Evolutionary conservation across 257 asterid species (phyloP), one percentile per base, ranked within the genome.

Genomic region (Buddleja alternifolia): DNA sequence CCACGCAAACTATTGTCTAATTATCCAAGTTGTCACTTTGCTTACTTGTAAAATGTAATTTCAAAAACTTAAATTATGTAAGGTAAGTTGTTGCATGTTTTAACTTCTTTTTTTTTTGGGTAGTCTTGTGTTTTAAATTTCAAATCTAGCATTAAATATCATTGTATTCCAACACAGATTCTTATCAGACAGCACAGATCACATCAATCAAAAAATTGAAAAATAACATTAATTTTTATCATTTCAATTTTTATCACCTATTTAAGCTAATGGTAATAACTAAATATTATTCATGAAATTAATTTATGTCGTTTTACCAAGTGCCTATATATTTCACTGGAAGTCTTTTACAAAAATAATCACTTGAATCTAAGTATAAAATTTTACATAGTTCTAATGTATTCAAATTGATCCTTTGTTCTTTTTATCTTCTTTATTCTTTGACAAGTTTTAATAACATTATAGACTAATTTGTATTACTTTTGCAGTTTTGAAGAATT

Each of bases 131-230:
- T 32, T 56, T 57, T 34, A n/a, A 57, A 57, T 57, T 57, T 57
- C 17, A 47, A 63, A 63, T 45, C 44, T 16, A 3, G 58, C 69
- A 63, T 29, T 46, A 63, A 63, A 9, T 45, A 23, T 24, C 24
- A 7, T 23, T 23, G 42, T 16, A 16, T 45, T 47, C 7, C 24
- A 45, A 15, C 69, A 0, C 46, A n/a, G 44, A 63, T 63, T 25
- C 32, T 63, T 63, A 46, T 25, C 23, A n/a, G 23, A 62, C 68
- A 23, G 12, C 36, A 8, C 42, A 14, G 68, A 62, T 44, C 45
- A 44, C 42, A 62, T n/a, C 12, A 8, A 34, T 34, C 12, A 4
- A 57, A 12, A 32, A 4, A 32, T 19, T 34, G 46, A 37, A 57
- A 57, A 57, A 57, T 15, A 24, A 8, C 21, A 12, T 29, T 21